Evolutionary conservation across 1,139 yeast genomes (phyloP), one percentile per base, ranked within the genome.

Genomic region (Hanseniaspora uvarum): DNA sequence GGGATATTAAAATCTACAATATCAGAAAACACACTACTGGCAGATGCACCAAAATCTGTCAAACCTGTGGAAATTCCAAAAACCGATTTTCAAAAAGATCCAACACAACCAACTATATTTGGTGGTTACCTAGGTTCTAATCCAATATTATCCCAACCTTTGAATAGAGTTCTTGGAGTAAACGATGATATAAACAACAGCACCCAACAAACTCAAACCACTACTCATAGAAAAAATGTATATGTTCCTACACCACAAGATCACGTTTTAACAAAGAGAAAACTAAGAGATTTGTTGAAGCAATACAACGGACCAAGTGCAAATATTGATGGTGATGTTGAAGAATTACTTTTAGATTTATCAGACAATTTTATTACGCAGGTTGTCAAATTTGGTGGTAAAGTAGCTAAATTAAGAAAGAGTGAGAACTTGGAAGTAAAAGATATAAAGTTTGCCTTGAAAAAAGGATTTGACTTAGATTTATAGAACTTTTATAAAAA

Each of bases 311-410:
- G 92, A 30, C 94, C 86, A 62, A 88, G 94, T 4, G 92, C 86
- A 62, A 85, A 94, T 8, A 83, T 92, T 55, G 97, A 89, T 65
- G 96, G 96, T 31, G 96, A 92, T 67, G 97, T 89, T 16, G 97
- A 92, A 66, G 96, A 89, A 60, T 70, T 89, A 41, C 71, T 92
- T 50, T 73, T 94, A 50, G 98, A 94, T 66, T 73, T 92, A 57
- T 97, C 98, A 0, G 99, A 94, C 66, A 98, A 94, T 65, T 92
- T 92, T 66, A 94, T 92, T 14, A 79, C 86, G 16, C 82, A 86
- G 51, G 95, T 94, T 2, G 87, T 96, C 0, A 77, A 87, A 3
- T 92, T 92, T 72, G 95, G 96, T 0, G 92, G 98, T 66, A 79
- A 94, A 55, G 73, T 92, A 61, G 98, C 99, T 18, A 92, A 92